Percentiles rank a stretch among this genome's conserved stretches.
Evolutionary conservation across 176 grass and related monocot genomes (phyloP).

Genomic region (Oropetium thomaeum): DNA sequence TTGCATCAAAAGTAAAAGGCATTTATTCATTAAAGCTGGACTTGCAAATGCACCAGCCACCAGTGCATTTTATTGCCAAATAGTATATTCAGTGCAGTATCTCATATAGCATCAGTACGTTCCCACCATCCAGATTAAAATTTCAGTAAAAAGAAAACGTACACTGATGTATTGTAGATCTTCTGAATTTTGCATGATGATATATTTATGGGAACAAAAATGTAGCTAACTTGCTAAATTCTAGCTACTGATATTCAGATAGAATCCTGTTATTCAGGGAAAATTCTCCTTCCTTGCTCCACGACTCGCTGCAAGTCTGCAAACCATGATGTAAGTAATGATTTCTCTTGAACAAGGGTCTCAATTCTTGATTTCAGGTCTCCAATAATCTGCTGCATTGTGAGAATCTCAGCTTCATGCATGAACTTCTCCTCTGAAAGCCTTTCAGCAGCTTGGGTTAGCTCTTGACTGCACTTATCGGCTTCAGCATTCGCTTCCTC

Average conservation of each 20-base stretch:
- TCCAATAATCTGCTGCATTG: constrained; percentile 33
- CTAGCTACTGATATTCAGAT: constrained; percentile 19
- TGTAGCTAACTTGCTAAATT: constrained; percentile 17
- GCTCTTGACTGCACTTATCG: constrained; percentile 31
- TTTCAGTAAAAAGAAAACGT: not conserved
- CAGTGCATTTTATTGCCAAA: constrained; percentile 21
- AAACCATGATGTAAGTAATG: constrained; percentile 36
- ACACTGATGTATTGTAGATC: not conserved
- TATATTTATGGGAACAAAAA: not conserved
- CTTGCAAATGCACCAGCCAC: not conserved
- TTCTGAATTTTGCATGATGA: constrained; percentile 2
- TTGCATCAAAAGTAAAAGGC: not conserved
- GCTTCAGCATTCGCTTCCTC: constrained; percentile 30
- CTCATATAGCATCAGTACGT: not conserved
- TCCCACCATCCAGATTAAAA: constrained; percentile 11
- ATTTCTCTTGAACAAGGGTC: constrained; percentile 27
- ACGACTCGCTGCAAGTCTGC: constrained; percentile 41
- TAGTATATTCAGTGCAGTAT: constrained; percentile 14
- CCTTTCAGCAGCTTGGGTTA: constrained; percentile 11
- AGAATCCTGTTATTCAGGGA: not conserved
- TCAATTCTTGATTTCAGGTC: constrained; percentile 25
- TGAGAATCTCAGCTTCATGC: constrained; percentile 40
- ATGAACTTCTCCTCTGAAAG: constrained; percentile 49
- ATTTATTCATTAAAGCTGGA: not conserved
- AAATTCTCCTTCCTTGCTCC: constrained; percentile 32